phyloP scores from a whole-genome alignment of 768 basidiomycete species.

The Pisolithus orientalis region DNA sequence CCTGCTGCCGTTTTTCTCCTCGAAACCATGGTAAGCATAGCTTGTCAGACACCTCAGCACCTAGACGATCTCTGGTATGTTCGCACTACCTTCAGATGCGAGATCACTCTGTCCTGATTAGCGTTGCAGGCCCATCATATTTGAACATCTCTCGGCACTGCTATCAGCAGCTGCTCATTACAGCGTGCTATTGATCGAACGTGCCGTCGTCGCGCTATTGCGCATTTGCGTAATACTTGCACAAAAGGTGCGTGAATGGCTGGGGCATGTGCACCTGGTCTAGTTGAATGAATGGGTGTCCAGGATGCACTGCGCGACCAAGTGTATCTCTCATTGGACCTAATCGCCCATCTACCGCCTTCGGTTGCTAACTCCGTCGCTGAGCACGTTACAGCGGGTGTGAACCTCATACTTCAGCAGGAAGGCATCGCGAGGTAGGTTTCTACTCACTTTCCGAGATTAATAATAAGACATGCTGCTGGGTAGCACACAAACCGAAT shows the following conservation, averaged over 20 bases:
- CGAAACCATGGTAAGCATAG: slow-evolving; percentile 91
- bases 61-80: slow-evolving; percentile 87
- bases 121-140: slow-evolving; percentile 76
- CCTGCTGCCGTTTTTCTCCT: slow-evolving; percentile 92
- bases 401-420: slow-evolving; percentile 74
- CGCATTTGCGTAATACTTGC: slow-evolving; percentile 81
- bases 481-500: slow-evolving; percentile 83
- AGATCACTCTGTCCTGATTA: not conserved
- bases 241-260: slow-evolving; percentile 49
- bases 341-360: slow-evolving; percentile 74
- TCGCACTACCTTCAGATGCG: not conserved
- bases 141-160: slow-evolving; percentile 84
- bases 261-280: not conserved
- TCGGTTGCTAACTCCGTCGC: slow-evolving; percentile 77
- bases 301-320: slow-evolving; percentile 87
- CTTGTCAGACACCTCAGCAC: slow-evolving; percentile 65
- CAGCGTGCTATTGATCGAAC: slow-evolving; percentile 86
- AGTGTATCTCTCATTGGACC: slow-evolving; percentile 89
- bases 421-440: slow-evolving; percentile 56
- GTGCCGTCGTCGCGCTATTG: slow-evolving; percentile 86
- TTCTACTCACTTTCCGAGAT: not conserved
- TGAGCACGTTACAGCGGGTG: slow-evolving; percentile 85
- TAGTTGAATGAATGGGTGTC: not conserved
- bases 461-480: slow-evolving; percentile 4
- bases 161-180: slow-evolving; percentile 74